phyloP scores from a whole-genome alignment of 805 yeast genomes.

The Schwanniomyces pseudopolymorphus region DNA sequence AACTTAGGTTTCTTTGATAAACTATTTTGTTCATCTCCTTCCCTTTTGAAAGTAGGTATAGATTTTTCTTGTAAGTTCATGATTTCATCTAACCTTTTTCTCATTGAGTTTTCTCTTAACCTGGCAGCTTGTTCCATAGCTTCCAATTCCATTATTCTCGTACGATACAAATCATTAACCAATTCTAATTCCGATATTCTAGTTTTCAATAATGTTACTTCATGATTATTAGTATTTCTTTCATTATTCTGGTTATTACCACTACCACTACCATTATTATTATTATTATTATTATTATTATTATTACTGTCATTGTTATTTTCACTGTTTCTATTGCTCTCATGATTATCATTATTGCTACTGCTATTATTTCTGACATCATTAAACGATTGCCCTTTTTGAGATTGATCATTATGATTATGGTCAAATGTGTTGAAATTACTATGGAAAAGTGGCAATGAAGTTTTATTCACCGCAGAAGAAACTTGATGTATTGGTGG shows the following conservation, averaged over 20 bases:
- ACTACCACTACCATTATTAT: slow-evolving; percentile 8
- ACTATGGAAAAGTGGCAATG: slow-evolving; percentile 28
- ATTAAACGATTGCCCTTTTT: neutral
- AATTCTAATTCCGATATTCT: slow-evolving; percentile 85
- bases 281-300: slow-evolving; percentile 9
- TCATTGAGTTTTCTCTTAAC: slow-evolving; percentile 47
- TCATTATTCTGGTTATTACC: slow-evolving; percentile 7
- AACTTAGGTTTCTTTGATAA: slow-evolving; percentile 12
- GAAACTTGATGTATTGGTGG: slow-evolving; percentile 27
- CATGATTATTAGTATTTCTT: slow-evolving; percentile 17
- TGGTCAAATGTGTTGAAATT: slow-evolving; percentile 9
- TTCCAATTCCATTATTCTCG: slow-evolving; percentile 82
- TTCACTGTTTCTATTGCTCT: slow-evolving; percentile 5
- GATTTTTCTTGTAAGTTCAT: slow-evolving; percentile 24
- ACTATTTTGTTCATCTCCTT: slow-evolving; percentile 16
- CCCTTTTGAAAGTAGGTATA: slow-evolving; percentile 21
- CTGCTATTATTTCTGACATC: slow-evolving; percentile 3
- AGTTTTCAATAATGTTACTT: slow-evolving; percentile 54
- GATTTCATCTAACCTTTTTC: slow-evolving; percentile 49
- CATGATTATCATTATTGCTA: slow-evolving; percentile 5
- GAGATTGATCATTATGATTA: slow-evolving; percentile 2
- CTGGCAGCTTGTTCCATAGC: slow-evolving; percentile 58
- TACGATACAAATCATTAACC: slow-evolving; percentile 83
- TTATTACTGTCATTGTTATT: slow-evolving; percentile 6
- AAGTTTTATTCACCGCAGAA: slow-evolving; percentile 12